Conservation (phyloP, 2,329 filamentous ascomycete genomes). For the Pestalotiopsis sp. region DNA sequence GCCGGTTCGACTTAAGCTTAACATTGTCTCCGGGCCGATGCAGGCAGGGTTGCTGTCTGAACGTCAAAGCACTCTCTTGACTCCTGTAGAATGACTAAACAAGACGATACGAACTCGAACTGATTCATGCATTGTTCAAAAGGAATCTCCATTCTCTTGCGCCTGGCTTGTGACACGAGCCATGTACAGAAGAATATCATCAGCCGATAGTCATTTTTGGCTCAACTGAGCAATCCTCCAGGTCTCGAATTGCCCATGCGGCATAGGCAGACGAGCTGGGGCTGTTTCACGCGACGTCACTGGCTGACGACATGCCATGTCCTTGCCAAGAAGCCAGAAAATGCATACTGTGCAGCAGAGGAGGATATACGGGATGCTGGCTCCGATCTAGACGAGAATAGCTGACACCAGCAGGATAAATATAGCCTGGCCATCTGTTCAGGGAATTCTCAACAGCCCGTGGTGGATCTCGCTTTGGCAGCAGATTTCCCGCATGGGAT, state of each 20-base stretch:
- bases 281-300: background rate
- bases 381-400: background rate
- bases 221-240: no score
- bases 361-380: background rate
- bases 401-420: background rate
- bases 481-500: background rate
- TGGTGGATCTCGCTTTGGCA: background rate
- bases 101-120: background rate
- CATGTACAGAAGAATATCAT: no score
- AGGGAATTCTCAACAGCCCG: background rate
- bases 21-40: background rate
- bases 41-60: background rate
- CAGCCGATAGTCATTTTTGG: no score
- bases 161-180: no score
- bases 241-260: background rate
- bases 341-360: background rate
- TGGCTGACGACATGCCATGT: background rate
- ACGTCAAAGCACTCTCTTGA: background rate
- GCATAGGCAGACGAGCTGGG: background rate
- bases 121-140: background rate
- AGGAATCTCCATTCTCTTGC: no score
- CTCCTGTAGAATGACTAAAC: background rate
- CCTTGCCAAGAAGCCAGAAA: background rate
- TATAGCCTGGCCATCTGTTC: background rate
- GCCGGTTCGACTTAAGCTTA: conserved; percentile 5